A percentile compares a stretch with the other conserved stretches of the same genome.
Conservation (phyloP, 2,329 filamentous ascomycete genomes). For the Penicillium nordicum region DNA sequence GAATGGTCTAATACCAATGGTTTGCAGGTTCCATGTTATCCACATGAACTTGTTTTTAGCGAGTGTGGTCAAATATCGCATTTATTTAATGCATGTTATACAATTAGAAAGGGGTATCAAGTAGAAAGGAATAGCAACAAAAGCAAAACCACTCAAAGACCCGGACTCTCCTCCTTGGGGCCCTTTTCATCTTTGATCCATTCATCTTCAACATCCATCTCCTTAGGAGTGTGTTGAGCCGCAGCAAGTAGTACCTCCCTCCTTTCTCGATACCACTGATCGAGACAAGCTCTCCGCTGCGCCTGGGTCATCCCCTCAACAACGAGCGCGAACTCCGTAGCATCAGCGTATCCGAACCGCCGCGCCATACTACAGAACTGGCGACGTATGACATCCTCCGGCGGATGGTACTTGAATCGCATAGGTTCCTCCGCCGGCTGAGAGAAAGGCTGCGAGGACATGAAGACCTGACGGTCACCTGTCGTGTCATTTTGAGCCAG, state of each 20-base stretch:
- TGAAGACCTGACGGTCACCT: constrained; percentile 37
- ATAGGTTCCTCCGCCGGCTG: constrained; percentile 42
- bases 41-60: neutral
- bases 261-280: constrained; percentile 72
- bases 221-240: neutral
- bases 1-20: neutral
- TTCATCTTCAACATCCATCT: neutral
- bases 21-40: neutral
- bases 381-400: constrained; percentile 66
- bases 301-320: constrained; percentile 90
- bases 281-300: constrained; percentile 71
- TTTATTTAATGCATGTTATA: neutral
- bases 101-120: constrained; percentile 4
- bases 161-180: neutral
- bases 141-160: neutral
- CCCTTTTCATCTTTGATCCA: neutral
- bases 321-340: constrained; percentile 80
- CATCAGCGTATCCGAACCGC: constrained; percentile 70
- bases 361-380: constrained; percentile 91
- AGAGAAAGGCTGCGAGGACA: constrained; percentile 18
- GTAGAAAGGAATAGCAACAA: neutral
- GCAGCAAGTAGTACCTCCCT: constrained; percentile 46
- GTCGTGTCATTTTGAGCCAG: constrained; percentile 31
- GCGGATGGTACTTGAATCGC: constrained; percentile 66
- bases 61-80: neutral